These are phyloP conservation scores for Abrus precatorius DNA, from an alignment of 306 rosid species.

Conservation along the genomic window DNA sequence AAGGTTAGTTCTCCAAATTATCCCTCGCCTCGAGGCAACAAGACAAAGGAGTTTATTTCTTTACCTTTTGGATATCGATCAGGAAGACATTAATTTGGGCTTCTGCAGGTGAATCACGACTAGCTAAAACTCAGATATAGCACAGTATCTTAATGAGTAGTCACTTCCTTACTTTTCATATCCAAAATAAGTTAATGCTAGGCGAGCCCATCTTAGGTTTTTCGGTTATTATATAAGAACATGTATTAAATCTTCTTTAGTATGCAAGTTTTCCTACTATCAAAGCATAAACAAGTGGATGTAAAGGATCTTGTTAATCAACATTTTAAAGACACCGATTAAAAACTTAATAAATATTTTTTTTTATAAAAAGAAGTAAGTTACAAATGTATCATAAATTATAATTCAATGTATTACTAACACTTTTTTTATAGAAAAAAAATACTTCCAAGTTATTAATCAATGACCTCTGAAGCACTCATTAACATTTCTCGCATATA, in stretches of 20 bases:
- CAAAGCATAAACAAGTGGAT: not conserved
- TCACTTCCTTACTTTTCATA: conserved; percentile 30
- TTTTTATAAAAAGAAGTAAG: no score
- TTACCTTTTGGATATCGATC: conserved; percentile 23
- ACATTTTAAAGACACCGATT: no score
- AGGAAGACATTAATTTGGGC: not conserved
- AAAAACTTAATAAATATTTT: no score
- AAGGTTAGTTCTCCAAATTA: conserved; percentile 34
- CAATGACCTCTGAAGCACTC: no score
- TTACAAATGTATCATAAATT: no score
- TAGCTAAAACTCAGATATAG: conserved; percentile 24
- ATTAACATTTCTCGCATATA: not conserved
- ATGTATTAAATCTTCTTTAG: not conserved
- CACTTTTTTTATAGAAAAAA: no score
- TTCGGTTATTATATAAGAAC: not conserved
- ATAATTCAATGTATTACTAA: no score
- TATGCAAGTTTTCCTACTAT: not conserved
- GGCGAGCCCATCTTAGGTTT: conserved; percentile 5
- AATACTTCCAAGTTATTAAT: no score
- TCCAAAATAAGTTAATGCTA: not conserved
- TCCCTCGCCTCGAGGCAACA: not conserved
- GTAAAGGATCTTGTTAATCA: no score
- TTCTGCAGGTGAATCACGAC: conserved; percentile 16
- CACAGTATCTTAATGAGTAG: conserved; percentile 30
- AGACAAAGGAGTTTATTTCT: conserved; percentile 35